Percentiles rank a stretch among this genome's conserved stretches.
Conservation (phyloP, 768 basidiomycete genomes). For the Crucibulum laeve region DNA sequence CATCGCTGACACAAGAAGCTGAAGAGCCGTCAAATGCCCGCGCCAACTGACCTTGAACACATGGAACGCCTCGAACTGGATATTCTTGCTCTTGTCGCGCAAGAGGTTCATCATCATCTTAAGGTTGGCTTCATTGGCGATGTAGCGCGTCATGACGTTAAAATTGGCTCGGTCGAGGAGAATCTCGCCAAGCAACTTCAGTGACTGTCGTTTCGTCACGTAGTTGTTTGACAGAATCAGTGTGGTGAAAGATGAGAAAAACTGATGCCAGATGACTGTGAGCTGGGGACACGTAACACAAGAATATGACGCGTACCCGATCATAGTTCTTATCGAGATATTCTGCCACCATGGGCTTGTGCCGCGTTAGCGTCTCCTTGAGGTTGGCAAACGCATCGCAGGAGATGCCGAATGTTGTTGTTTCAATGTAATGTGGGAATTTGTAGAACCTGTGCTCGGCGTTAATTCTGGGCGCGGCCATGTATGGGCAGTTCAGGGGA, state of each 20-base stretch:
- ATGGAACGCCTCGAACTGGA: slow-evolving; percentile 99
- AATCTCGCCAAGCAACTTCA: slow-evolving; percentile 97
- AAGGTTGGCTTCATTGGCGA: slow-evolving; percentile 89
- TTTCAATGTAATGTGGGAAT: slow-evolving; percentile 95
- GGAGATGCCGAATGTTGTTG: slow-evolving; percentile 96
- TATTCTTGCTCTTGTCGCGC: slow-evolving; percentile 98
- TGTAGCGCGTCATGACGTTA: slow-evolving; percentile 97
- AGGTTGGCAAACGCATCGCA: slow-evolving; percentile 97
- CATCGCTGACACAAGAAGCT: neutral
- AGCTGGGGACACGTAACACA: slow-evolving; percentile 8
- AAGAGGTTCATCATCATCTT: slow-evolving; percentile 99
- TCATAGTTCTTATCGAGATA: slow-evolving; percentile 98
- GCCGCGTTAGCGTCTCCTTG: slow-evolving; percentile 94
- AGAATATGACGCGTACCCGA: slow-evolving; percentile 41
- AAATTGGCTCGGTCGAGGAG: slow-evolving; percentile 97
- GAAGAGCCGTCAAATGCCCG: too few species aligned
- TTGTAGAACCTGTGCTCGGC: slow-evolving; percentile 75
- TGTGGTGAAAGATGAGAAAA: slow-evolving; percentile 92
- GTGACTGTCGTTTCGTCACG: slow-evolving; percentile 98
- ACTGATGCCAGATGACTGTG: slow-evolving; percentile 40
- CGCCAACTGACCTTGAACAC: slow-evolving; percentile 98
- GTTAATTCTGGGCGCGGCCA: slow-evolving; percentile 3
- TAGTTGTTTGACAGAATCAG: slow-evolving; percentile 94
- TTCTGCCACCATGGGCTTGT: slow-evolving; percentile 97
- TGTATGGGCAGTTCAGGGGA: slow-evolving; percentile 9